Conservation (phyloP, 2,329 filamentous ascomycete species). For the Emmonsiellopsis sp. region DNA sequence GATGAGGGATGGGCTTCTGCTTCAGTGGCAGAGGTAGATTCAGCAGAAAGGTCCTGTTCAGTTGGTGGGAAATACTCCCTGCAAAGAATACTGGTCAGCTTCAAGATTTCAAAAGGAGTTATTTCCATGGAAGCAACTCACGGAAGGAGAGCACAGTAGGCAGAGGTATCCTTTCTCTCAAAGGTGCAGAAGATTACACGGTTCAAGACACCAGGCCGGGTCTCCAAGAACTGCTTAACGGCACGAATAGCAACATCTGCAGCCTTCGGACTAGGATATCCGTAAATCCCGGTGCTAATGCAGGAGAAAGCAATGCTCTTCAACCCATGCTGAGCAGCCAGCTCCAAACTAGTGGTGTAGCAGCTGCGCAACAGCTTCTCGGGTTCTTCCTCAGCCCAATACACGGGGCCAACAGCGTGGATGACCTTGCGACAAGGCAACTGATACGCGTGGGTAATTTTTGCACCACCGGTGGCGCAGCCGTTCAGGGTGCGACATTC, state of each 20-base stretch:
- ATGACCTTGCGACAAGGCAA: constrained; percentile 73
- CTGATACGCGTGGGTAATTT: constrained; percentile 69
- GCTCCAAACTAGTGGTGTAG: constrained; percentile 61
- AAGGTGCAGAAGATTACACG: constrained; percentile 82
- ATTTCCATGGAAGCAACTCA: constrained; percentile 40
- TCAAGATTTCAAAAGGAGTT: neutral
- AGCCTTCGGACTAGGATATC: constrained; percentile 67
- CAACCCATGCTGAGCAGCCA: constrained; percentile 60
- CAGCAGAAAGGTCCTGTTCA: constrained; percentile 21
- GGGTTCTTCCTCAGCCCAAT: constrained; percentile 34
- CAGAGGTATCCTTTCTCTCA: constrained; percentile 61
- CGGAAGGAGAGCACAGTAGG: constrained; percentile 65
- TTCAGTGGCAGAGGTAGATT: constrained; percentile 9
- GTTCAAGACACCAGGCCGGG: constrained; percentile 44
- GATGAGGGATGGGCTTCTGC: constrained; percentile 15
- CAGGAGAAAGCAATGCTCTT: constrained; percentile 71
- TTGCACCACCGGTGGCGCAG: constrained; percentile 68
- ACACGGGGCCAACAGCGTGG: constrained; percentile 83
- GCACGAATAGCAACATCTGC: constrained; percentile 60
- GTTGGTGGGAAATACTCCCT: constrained; percentile 43
- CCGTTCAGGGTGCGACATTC: constrained; percentile 66
- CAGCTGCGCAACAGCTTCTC: constrained; percentile 45
- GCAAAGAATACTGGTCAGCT: constrained; percentile 1
- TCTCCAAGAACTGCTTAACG: constrained; percentile 44
- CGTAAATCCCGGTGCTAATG: constrained; percentile 83